A percentile compares a stretch with the other conserved stretches of the same genome.
phyloP scores from a whole-genome alignment of 1,284 basidiomycete genomes.

The Golubevia sp. region DNA sequence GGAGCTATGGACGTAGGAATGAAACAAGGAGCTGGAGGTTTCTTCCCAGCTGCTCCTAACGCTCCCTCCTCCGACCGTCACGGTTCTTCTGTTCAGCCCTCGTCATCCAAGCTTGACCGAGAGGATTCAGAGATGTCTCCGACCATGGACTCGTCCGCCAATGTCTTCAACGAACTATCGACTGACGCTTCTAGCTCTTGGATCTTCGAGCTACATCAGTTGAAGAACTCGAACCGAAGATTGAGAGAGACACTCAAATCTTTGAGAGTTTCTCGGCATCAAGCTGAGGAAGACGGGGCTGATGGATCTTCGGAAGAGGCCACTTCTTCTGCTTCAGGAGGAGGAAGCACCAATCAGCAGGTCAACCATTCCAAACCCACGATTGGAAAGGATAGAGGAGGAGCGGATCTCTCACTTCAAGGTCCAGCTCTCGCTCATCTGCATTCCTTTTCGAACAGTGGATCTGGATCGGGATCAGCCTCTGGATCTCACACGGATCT shows the following conservation, averaged over 20 bases:
- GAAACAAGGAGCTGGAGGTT: background rate
- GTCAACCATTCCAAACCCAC: background rate
- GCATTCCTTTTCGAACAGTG: background rate
- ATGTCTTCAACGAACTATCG: conserved; percentile 46
- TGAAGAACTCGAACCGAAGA: conserved; percentile 48
- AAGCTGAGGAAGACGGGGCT: background rate
- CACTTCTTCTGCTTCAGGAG: background rate
- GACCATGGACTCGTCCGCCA: background rate
- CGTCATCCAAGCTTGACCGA: background rate
- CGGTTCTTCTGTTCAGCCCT: background rate
- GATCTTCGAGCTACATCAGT: conserved; percentile 53
- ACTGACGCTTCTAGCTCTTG: conserved; percentile 39
- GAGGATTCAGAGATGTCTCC: background rate
- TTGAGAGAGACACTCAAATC: conserved; percentile 22
- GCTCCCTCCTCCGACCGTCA: no score
- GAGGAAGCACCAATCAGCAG: background rate
- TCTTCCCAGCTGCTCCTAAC: background rate
- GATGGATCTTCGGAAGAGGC: background rate
- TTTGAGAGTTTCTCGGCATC: background rate
- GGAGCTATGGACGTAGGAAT: background rate
- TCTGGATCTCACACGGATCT: background rate
- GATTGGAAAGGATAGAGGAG: background rate
- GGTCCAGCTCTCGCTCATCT: background rate
- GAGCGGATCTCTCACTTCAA: background rate
- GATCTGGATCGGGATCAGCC: background rate